Evolutionary conservation across 2,329 filamentous ascomycete species (phyloP).

Genomic region (Aureobasidium sp.): DNA sequence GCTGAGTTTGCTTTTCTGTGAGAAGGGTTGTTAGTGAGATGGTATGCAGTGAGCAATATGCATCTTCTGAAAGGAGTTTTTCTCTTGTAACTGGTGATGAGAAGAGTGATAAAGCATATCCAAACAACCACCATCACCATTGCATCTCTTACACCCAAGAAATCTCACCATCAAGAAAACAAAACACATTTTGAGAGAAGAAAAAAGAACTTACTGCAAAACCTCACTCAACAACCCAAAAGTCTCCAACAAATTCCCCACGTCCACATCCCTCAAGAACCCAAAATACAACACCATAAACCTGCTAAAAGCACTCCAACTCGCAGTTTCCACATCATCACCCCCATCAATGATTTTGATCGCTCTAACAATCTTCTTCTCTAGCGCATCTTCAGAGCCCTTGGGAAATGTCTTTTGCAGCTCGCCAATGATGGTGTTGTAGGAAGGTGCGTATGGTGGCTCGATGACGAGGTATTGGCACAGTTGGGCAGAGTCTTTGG

Average conservation of each 20-base stretch:
- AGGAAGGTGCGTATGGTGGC: slow-evolving; percentile 60
- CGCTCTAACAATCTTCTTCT: slow-evolving; percentile 56
- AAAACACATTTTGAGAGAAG: neutral
- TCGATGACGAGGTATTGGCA: slow-evolving; percentile 69
- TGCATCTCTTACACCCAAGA: too few species aligned
- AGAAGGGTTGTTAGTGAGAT: neutral
- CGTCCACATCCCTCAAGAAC: slow-evolving; percentile 75
- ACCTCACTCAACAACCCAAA: slow-evolving; percentile 68
- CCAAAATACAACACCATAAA: slow-evolving; percentile 77
- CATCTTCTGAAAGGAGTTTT: neutral
- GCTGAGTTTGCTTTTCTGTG: slow-evolving; percentile 73
- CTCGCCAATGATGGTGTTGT: slow-evolving; percentile 61
- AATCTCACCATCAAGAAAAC: neutral
- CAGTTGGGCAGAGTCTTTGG: slow-evolving; percentile 58
- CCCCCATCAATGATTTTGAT: slow-evolving; percentile 58
- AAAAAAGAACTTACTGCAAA: slow-evolving; percentile 56
- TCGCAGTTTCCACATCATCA: slow-evolving; percentile 52
- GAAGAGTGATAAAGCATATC: neutral
- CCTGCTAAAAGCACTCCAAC: slow-evolving; percentile 69
- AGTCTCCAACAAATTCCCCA: slow-evolving; percentile 65
- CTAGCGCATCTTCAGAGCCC: slow-evolving; percentile 40
- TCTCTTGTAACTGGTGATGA: neutral
- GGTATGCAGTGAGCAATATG: too few species aligned
- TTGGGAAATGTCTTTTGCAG: slow-evolving; percentile 54
- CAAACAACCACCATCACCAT: too few species aligned